These are phyloP conservation scores for Trifolium repens DNA, from an alignment of 306 rosid genomes.

Conservation along the genomic window DNA sequence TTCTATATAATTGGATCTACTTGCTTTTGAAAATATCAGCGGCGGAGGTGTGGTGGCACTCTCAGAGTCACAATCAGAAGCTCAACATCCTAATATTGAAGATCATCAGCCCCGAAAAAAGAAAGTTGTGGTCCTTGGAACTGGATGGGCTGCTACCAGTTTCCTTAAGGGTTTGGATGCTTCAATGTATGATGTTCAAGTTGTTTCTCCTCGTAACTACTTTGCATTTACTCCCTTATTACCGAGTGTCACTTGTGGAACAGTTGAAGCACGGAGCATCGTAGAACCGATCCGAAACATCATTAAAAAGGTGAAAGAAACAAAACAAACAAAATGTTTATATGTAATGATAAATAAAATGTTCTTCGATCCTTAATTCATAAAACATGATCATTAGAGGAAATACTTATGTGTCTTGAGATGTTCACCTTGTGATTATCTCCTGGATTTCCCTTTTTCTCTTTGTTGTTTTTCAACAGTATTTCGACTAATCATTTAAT, in stretches of 20 bases:
- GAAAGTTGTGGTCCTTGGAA: constrained; percentile 94
- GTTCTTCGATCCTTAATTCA: constrained; percentile 16
- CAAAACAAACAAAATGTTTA: constrained; percentile 20
- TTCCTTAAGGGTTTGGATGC: constrained; percentile 87
- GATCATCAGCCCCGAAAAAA: constrained; percentile 51
- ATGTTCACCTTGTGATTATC: constrained; percentile 25
- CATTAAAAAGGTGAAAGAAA: constrained; percentile 68
- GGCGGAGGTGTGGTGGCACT: constrained; percentile 85
- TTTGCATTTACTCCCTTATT: constrained; percentile 93
- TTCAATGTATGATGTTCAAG: constrained; percentile 75
- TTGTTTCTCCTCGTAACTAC: constrained; percentile 91
- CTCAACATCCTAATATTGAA: constrained; percentile 43
- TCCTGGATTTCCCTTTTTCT: neutral
- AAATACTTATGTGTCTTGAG: constrained; percentile 21
- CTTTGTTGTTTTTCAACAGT: constrained; percentile 8
- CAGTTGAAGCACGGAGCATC: constrained; percentile 97
- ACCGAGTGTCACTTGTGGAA: constrained; percentile 94
- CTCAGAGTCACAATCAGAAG: constrained; percentile 68
- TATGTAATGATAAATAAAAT: constrained; percentile 9
- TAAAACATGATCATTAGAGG: constrained; percentile 26
- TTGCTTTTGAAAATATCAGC: constrained; percentile 55
- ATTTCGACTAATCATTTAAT: constrained; percentile 3
- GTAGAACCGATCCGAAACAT: constrained; percentile 91
- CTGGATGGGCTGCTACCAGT: constrained; percentile 99
- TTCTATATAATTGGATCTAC: constrained; percentile 24